Base-by-base conservation (phyloP, 208 protist species). In the Crithidia acanthocephali region DNA sequence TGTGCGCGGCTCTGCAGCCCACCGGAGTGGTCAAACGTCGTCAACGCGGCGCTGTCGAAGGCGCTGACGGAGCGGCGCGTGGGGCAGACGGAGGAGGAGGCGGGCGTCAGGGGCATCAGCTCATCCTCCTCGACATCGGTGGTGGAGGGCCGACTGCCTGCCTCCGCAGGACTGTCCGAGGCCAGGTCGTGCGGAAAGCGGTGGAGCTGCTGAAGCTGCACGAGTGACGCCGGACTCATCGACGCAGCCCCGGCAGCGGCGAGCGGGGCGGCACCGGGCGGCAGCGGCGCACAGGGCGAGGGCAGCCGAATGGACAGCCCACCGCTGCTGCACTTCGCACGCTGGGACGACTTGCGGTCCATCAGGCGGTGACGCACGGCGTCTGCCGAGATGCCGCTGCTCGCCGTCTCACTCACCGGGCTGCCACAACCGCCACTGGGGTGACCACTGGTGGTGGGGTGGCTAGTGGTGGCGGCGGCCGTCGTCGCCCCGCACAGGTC, bases 41-140 rank as follows among this genome's bases (percentile, higher is more conserved):
- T 23, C 47, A 45, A 3, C 8, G 10, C 11, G 5, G 28, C 16
- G 15, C 10, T 28, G 32, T 56, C 47, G 16, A 56, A 56, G 45
- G 47, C 61, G 45, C 61, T 66, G 61, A 56, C 61, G 45, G 61
- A 66, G 47, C 61, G 61, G 18, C 61, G 61, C 13, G 61, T 47
- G 47, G 37, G 6, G 37, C 9, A 42, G 37, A 56, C 42, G 28
- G 47, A 42, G 30, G 61, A 42, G n/a, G 61, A 56, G 32, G 47
- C 47, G 0, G 61, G 47, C 0, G 61, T 66, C 47, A 56, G 28
- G n/a, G 61, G 61, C 18, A 44, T 23, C 1, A 44, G 30, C 22
- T 66, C 61, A n/a, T 42, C 61, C 20, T 66, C 61, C n/a, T 53
- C 61, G 13, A 42, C 13, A 13, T 6, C 13, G 37, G 28, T 25